Conservation (phyloP, 805 yeast species). For the Hanseniaspora vineae region DNA sequence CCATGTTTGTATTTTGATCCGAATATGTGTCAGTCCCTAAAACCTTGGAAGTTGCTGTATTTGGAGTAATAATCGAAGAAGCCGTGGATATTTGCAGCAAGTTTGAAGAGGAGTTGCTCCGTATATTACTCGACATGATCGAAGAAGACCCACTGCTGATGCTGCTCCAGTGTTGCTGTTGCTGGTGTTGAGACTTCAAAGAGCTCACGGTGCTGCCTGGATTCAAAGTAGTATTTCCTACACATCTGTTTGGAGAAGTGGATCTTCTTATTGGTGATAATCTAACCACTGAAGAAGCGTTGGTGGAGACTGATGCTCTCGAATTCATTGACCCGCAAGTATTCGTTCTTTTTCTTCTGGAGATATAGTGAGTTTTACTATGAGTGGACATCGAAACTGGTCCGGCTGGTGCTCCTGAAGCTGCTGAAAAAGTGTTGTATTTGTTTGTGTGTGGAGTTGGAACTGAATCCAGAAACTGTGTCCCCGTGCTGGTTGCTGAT, state of each 20-base stretch:
- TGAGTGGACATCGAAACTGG: background rate
- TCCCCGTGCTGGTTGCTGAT: background rate
- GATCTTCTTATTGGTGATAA: constrained; percentile 20
- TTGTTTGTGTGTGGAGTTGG: background rate
- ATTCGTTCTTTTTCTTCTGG: constrained; percentile 20
- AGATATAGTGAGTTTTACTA: constrained; percentile 1
- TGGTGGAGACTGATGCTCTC: constrained; percentile 10
- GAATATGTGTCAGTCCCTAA: background rate
- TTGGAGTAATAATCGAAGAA: background rate
- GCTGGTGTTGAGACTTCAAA: too few relatives aligned
- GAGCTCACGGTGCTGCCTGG: constrained; percentile 18
- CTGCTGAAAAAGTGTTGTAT: background rate
- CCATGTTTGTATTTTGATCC: background rate
- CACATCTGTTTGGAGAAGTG: constrained; percentile 18
- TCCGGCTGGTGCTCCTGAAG: background rate
- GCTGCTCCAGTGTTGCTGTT: background rate
- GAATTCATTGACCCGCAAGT: constrained; percentile 21
- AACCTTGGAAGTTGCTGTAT: background rate
- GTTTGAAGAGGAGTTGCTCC: background rate
- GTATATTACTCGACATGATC: background rate
- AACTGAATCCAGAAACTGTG: background rate
- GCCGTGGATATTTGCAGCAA: background rate
- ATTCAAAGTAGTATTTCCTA: constrained; percentile 3
- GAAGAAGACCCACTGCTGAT: background rate
- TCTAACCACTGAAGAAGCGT: constrained; percentile 7